These are phyloP conservation scores for Tuber aestivum DNA, from an alignment of 495 filamentous ascomycete genomes.

Conservation along the genomic window DNA sequence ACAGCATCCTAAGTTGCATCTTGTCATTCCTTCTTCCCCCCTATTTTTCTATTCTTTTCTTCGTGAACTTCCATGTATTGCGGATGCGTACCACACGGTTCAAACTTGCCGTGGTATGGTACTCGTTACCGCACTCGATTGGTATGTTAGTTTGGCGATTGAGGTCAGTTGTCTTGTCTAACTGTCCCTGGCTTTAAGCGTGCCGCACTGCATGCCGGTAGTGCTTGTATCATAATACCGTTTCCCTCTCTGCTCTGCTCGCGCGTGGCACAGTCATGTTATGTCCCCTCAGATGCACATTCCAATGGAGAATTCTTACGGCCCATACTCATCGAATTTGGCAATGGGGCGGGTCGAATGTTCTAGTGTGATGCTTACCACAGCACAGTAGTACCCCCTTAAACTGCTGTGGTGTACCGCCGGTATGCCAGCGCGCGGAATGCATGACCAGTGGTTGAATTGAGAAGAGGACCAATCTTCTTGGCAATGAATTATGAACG, in stretches of 20 bases:
- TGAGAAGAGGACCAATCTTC: not conserved
- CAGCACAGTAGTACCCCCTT: not conserved
- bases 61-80: not conserved
- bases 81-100: not conserved
- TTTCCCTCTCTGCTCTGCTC: not conserved
- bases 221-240: not conserved
- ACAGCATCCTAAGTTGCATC: not conserved
- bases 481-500: too few species aligned
- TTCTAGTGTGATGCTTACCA: not conserved
- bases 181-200: not conserved
- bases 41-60: not conserved
- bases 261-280: not conserved
- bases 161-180: not conserved
- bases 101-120: not conserved
- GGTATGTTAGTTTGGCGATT: not conserved
- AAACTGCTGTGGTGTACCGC: too few species aligned
- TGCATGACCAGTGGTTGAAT: not conserved
- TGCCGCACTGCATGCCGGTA: too few species aligned
- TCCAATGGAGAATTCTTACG: not conserved
- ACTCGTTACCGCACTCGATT: too few species aligned
- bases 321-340: not conserved
- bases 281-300: not conserved
- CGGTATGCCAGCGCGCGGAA: not conserved
- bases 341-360: not conserved
- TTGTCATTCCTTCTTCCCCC: not conserved